Evolutionary conservation across 495 filamentous ascomycete genomes (phyloP).

Genomic region (Copromyces sp.): DNA sequence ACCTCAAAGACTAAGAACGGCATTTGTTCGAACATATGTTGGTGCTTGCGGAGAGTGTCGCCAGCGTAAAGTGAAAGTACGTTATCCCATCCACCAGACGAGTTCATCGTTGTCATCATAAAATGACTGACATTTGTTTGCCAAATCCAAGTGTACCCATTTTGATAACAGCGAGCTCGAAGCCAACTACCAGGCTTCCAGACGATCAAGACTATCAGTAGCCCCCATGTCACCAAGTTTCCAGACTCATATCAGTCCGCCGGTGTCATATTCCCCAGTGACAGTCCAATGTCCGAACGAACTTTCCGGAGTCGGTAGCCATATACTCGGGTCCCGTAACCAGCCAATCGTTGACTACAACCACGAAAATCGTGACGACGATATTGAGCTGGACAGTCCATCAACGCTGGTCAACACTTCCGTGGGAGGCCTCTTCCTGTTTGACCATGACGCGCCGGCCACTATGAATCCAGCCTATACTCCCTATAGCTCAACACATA

Average conservation of each 20-base stretch:
- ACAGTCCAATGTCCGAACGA: background rate
- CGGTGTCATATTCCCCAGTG: background rate
- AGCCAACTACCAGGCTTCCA: background rate
- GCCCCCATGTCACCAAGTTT: background rate
- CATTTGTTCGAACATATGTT: slow-evolving; percentile 17
- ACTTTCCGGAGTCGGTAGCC: background rate
- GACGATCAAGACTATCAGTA: background rate
- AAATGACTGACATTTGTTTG: background rate
- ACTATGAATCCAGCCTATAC: background rate
- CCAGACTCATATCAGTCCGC: background rate
- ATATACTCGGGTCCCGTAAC: background rate
- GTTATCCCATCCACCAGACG: background rate
- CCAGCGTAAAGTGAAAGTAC: slow-evolving; percentile 15
- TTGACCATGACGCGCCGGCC: background rate
- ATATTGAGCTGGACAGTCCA: background rate
- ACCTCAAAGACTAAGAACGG: slow-evolving; percentile 7
- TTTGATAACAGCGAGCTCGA: slow-evolving; percentile 2
- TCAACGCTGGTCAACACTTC: background rate
- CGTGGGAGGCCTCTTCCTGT: background rate
- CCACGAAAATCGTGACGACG: background rate
- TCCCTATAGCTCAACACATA: background rate
- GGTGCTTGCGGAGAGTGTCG: slow-evolving; percentile 18
- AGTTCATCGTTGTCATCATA: background rate
- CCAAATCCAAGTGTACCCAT: slow-evolving; percentile 6
- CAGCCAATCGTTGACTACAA: background rate